Evolutionary conservation across 306 rosid species (phyloP).

Genomic region (Gillenia trifoliata): DNA sequence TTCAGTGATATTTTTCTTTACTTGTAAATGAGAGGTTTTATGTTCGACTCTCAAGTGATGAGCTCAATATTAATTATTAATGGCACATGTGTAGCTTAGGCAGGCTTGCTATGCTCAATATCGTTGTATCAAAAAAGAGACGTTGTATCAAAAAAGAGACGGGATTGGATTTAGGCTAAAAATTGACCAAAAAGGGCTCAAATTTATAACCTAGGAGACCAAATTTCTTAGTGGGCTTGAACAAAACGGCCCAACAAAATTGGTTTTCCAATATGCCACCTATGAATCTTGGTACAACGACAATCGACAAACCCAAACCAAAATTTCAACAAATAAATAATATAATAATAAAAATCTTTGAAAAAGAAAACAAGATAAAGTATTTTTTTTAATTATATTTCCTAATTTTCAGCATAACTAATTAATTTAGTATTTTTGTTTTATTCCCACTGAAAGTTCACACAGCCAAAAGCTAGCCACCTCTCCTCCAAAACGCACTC

Average conservation of each 20-base stretch:
- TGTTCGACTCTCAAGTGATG: background rate
- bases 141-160: too few species aligned
- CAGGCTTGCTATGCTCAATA: too few species aligned
- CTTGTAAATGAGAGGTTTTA: accelerated
- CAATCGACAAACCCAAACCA: background rate
- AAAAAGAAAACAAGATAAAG: background rate
- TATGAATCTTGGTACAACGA: background rate
- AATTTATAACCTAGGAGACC: background rate
- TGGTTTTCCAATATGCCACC: background rate
- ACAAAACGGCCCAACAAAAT: background rate
- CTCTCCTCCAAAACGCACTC: slow-evolving; percentile 10
- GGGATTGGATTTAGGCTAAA: too few species aligned
- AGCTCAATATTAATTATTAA: too few species aligned
- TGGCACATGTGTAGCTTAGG: too few species aligned
- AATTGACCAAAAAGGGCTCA: too few species aligned
- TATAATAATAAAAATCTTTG: background rate
- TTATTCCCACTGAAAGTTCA: background rate
- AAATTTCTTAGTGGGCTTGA: background rate
- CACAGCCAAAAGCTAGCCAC: slow-evolving; percentile 1
- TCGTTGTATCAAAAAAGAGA: too few species aligned
- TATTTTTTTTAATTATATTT: too few species aligned
- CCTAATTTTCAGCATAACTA: background rate
- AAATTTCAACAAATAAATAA: background rate
- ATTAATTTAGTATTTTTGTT: background rate
- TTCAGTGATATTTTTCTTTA: too few species aligned